Evolutionary conservation across 345 rosid genomes (phyloP).

Genomic region (Schrenkiella parvula): DNA sequence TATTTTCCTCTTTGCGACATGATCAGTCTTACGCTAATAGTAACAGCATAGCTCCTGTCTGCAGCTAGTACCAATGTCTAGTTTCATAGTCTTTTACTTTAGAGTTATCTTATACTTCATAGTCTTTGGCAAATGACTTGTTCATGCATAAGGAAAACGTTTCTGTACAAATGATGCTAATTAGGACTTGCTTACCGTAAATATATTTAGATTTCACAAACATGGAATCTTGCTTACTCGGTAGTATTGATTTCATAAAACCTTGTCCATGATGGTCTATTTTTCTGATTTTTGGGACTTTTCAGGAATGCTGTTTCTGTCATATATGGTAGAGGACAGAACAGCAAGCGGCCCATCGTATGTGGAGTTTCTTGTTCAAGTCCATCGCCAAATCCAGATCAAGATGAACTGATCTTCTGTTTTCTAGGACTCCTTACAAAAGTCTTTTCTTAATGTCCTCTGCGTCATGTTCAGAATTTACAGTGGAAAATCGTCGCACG

Average conservation of each 20-base stretch:
- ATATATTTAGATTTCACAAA: neutral
- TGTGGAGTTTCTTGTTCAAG: conserved; percentile 82
- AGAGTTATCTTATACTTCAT: neutral
- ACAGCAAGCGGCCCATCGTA: conserved; percentile 66
- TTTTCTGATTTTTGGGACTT: neutral
- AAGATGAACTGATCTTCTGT: conserved; percentile 56
- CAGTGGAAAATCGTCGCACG: neutral
- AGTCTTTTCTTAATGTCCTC: neutral
- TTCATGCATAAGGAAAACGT: neutral
- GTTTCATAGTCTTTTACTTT: neutral
- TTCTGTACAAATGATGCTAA: neutral
- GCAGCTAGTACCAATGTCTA: neutral
- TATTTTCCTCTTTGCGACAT: neutral
- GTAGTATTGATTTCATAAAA: conserved; percentile 5
- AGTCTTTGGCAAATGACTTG: neutral
- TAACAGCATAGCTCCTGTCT: neutral
- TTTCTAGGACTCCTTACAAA: conserved; percentile 1
- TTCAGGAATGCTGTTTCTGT: conserved; percentile 73
- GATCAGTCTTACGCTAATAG: conserved; percentile 1
- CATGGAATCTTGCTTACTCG: neutral
- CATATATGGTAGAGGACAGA: conserved; percentile 83
- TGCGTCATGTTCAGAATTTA: conserved; percentile 1
- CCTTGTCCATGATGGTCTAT: neutral
- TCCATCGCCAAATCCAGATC: conserved; percentile 85
- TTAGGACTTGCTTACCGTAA: neutral